These are phyloP conservation scores for Suhomyces maxii DNA, from an alignment of 1,139 yeast genomes.

Conservation along the genomic window DNA sequence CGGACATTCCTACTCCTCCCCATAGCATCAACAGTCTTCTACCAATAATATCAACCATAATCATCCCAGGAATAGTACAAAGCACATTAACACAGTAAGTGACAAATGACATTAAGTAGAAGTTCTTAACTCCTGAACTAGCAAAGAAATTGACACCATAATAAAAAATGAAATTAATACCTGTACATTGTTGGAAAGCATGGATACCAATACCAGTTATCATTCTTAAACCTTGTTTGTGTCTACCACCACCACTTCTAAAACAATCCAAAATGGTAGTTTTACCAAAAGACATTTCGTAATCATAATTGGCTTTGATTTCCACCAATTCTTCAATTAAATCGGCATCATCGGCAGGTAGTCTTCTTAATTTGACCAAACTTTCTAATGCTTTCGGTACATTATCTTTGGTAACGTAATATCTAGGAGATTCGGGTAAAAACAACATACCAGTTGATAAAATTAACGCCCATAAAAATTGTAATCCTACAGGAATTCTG, in stretches of 20 bases:
- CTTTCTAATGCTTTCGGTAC: slow-evolving; percentile 57
- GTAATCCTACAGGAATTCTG: slow-evolving; percentile 74
- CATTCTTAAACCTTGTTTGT: slow-evolving; percentile 62
- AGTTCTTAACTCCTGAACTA: slow-evolving; percentile 57
- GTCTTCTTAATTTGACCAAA: slow-evolving; percentile 40
- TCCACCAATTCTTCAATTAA: slow-evolving; percentile 74
- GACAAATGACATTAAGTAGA: slow-evolving; percentile 64
- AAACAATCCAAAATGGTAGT: slow-evolving; percentile 62
- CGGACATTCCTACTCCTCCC: slow-evolving; percentile 68
- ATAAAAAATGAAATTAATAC: slow-evolving; percentile 76
- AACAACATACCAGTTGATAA: slow-evolving; percentile 64
- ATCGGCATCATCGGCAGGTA: slow-evolving; percentile 56
- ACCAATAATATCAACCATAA: slow-evolving; percentile 67
- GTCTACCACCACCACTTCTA: slow-evolving; percentile 63
- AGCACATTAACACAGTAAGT: slow-evolving; percentile 73
- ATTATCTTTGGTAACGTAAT: slow-evolving; percentile 61
- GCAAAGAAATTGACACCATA: slow-evolving; percentile 76
- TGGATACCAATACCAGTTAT: slow-evolving; percentile 69
- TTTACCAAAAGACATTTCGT: slow-evolving; percentile 64
- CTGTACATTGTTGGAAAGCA: slow-evolving; percentile 74
- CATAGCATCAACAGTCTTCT: slow-evolving; percentile 57
- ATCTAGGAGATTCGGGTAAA: slow-evolving; percentile 76
- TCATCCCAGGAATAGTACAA: slow-evolving; percentile 70
- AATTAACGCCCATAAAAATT: slow-evolving; percentile 65
- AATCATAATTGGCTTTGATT: slow-evolving; percentile 75